Base-by-base conservation (phyloP, 306 rosid genomes). In the Casuarina equisetifolia region DNA sequence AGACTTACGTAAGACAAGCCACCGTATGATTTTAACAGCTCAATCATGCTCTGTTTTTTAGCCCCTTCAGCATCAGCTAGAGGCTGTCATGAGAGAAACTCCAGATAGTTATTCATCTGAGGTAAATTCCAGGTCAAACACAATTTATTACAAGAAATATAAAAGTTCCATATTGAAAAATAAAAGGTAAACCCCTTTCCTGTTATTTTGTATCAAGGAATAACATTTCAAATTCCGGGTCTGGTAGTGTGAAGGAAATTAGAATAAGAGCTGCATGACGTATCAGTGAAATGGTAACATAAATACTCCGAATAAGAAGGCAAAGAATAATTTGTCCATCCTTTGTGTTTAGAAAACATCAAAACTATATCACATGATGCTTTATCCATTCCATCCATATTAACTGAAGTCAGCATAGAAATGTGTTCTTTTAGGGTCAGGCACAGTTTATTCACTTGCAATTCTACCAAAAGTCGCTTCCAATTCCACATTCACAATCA, bases 41-140 rank as follows among this genome's bases (percentile, higher is more conserved):
- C 97, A 57, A 92, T 91, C 87, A 91, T 78, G 20, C 55, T 13
- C 17, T 40, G 83, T 84, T 74, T 87, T 70, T 86, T 91, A 80
- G 97, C 96, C 76, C 99, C 99, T 82, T 96, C 99, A 1, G 99
- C 99, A 89, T 96, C 99, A 19, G 99, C 99, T 69, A 96, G 88
- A 78, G 97, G 99, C 99, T 96, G 86, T 73, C 75, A 64, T 75
- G 13, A 78, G 72, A 40, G 52, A 77, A 49, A 61, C 57, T 67
- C 71, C 50, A 67, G 25, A 17, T n/a, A 67, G 42, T 67, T 67
- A 67, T 8, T 58, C 15, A n/a, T 42, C 78, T 3, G 11, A 55
- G 50, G 16, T 4, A 5, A 57, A 3, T 59, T 11, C 32, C 32
- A 25, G n/a, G 10, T 40, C 43, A 70, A 64, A 57, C 25, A 46